phyloP scores from a whole-genome alignment of 2,329 filamentous ascomycete species.

The Herpotrichia juniperi region DNA sequence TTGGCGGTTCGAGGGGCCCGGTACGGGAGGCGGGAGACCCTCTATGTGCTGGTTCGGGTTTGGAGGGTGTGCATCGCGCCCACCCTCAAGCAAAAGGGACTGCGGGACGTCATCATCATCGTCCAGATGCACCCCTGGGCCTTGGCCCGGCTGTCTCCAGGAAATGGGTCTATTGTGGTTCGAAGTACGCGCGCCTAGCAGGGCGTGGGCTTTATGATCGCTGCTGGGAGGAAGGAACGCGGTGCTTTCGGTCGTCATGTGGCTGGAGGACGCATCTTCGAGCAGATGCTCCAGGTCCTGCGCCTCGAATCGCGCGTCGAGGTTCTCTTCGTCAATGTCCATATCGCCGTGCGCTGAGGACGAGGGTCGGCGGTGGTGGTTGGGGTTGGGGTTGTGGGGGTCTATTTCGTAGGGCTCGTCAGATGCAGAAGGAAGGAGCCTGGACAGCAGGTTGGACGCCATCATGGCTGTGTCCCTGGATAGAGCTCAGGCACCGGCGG shows the following conservation, averaged over 20 bases:
- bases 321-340: slow-evolving; percentile 57
- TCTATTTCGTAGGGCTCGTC: slow-evolving; percentile 56
- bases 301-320: slow-evolving; percentile 59
- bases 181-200: slow-evolving; percentile 30
- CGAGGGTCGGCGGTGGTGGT: slow-evolving; percentile 27
- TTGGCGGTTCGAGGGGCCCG: slow-evolving; percentile 50
- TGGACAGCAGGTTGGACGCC: slow-evolving; percentile 61
- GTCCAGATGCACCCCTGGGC: slow-evolving; percentile 41
- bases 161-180: slow-evolving; percentile 39
- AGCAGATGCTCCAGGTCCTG: slow-evolving; percentile 63
- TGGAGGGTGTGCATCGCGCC: slow-evolving; percentile 38
- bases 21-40: slow-evolving; percentile 49
- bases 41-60: slow-evolving; percentile 25
- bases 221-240: slow-evolving; percentile 43
- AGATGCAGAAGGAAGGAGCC: slow-evolving; percentile 56
- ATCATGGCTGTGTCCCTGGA: slow-evolving; percentile 46
- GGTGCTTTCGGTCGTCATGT: slow-evolving; percentile 52
- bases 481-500: slow-evolving; percentile 31
- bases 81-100: slow-evolving; percentile 65
- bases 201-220: slow-evolving; percentile 24
- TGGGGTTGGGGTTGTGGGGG: slow-evolving; percentile 18
- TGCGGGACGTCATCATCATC: slow-evolving; percentile 68
- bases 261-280: slow-evolving; percentile 57
- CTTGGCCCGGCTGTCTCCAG: slow-evolving; percentile 43
- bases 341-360: slow-evolving; percentile 51